phyloP scores from a whole-genome alignment of 2,329 filamentous ascomycete species.

The Colletotrichum sp. region DNA sequence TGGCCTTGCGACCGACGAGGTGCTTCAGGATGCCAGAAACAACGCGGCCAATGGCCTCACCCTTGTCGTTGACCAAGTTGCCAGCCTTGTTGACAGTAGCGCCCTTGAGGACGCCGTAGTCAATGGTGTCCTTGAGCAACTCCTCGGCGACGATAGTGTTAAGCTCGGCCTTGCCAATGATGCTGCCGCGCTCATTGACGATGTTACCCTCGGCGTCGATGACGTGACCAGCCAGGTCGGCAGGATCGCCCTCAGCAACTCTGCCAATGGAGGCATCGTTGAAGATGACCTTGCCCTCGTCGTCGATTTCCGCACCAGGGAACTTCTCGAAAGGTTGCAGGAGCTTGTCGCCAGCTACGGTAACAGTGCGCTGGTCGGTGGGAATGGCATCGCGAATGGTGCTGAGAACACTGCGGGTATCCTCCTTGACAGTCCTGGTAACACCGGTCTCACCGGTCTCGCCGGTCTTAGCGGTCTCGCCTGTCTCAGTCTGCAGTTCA shows the following conservation, averaged over 20 bases:
- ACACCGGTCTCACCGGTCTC: not conserved
- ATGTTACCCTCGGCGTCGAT: slow-evolving; percentile 42
- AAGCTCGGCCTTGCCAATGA: slow-evolving; percentile 37
- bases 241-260: slow-evolving; percentile 40
- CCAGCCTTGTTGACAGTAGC: slow-evolving; percentile 65
- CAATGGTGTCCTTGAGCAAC: slow-evolving; percentile 32
- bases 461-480: not conserved
- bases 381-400: slow-evolving; percentile 12
- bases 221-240: slow-evolving; percentile 37
- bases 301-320: slow-evolving; percentile 37
- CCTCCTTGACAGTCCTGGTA: slow-evolving; percentile 13
- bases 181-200: slow-evolving; percentile 38
- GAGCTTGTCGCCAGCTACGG: slow-evolving; percentile 17
- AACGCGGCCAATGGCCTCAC: slow-evolving; percentile 64
- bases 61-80: slow-evolving; percentile 60
- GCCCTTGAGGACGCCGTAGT: slow-evolving; percentile 56
- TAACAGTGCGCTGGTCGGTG: slow-evolving; percentile 9
- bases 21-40: slow-evolving; percentile 68
- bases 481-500: not conserved
- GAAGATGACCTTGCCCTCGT: slow-evolving; percentile 41
- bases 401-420: slow-evolving; percentile 7
- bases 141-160: slow-evolving; percentile 35
- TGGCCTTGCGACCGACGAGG: slow-evolving; percentile 67
- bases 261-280: slow-evolving; percentile 40
- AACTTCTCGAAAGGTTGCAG: slow-evolving; percentile 39